Evolutionary conservation across 257 asterid genomes (phyloP), one percentile per base, ranked within the genome.

Genomic region (Salvia miltiorrhiza): DNA sequence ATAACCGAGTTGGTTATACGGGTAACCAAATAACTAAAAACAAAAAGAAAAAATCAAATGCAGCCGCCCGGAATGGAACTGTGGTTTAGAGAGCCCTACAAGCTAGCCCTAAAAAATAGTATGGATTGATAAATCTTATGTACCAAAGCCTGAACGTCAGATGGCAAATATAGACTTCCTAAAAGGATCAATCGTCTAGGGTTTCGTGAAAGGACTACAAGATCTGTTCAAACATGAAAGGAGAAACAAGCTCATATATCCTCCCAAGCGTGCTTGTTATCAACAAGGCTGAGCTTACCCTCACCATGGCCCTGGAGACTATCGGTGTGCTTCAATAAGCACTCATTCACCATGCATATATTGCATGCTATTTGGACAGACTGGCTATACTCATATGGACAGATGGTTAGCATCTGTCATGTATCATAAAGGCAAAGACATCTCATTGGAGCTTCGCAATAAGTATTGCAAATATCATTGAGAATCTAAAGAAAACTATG

Each of bases 391-490:
- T 37, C 43, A 37, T 37, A 9, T 3, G 12, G 8, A 11, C 43
- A 37, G 43, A 37, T 37, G 2, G 13, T 37, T 9, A 3, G 1
- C 12, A 9, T 37, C 43, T 7, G 57, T 4, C 5, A 20, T 20
- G 32, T 50, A 50, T 21, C 32, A 17, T 48, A 9, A 48, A n/a
- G 26, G 54, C 13, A 48, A 48, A 48, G 7, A 17, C 21, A 16
- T 6, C 11, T 24, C 12, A 48, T 16, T 7, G 54, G 54, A 48
- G 7, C 24, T 17, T 17, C 21, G 24, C 4, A 16, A 8, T 6
- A 16, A 17, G 56, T 28, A 70, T 44, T 57, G 59, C 24, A 69
- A 44, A 69, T 69, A 44, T 57, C 0, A 7, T 56, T 43, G 59
- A 55, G 44, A 44, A 64, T 73, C 26, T 45, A 44, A 17, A 19